Evolutionary conservation across 164 flowering plant genomes (phyloP).

Genomic region (Magnolia changhungtana): DNA sequence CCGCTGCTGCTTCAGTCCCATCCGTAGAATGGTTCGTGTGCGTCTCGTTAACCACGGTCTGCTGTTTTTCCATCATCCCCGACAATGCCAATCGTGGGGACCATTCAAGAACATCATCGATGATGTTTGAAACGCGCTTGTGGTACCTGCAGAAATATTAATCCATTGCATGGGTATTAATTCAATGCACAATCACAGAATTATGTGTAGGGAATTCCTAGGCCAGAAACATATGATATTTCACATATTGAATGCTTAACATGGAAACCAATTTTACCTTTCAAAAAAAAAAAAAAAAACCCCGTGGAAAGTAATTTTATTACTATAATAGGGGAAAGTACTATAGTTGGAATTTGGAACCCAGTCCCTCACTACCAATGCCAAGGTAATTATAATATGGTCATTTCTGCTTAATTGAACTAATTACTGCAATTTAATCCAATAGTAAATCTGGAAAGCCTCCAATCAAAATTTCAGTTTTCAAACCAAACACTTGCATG

Average conservation of each 20-base stretch:
- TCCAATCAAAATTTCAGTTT: too few species aligned
- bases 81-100: conserved; percentile 82
- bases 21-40: conserved; percentile 37
- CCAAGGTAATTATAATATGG: too few species aligned
- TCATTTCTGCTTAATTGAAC: too few species aligned
- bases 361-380: too few species aligned
- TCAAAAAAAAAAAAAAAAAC: too few species aligned
- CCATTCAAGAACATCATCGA: conserved; percentile 98
- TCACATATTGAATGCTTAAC: background rate
- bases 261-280: too few species aligned
- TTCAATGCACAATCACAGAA: background rate
- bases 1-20: conserved; percentile 25
- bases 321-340: too few species aligned
- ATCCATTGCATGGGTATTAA: background rate
- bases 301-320: too few species aligned
- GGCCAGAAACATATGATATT: background rate
- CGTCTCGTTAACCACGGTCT: conserved; percentile 43
- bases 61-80: conserved; percentile 88
- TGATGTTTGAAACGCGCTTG: conserved; percentile 87
- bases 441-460: too few species aligned
- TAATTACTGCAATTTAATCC: too few species aligned
- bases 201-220: background rate
- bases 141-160: conserved; percentile 65
- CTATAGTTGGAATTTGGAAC: too few species aligned
- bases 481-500: too few species aligned